These are phyloP conservation scores for Colletotrichum sublineola DNA, from an alignment of 2,329 filamentous ascomycete species.

Conservation along the genomic window DNA sequence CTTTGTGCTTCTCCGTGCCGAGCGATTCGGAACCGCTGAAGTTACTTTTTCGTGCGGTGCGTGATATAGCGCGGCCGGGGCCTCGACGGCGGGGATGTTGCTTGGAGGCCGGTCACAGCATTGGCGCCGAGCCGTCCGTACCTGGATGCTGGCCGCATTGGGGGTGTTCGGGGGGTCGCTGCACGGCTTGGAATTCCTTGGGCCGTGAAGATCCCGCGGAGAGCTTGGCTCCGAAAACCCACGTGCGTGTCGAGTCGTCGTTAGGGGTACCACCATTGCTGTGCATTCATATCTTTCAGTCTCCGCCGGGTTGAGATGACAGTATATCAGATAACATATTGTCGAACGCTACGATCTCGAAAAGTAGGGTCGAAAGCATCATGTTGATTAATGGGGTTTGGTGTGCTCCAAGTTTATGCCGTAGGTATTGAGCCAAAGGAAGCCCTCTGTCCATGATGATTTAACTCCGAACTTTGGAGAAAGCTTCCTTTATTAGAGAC, in stretches of 20 bases:
- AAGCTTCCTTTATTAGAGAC: conserved; percentile 20
- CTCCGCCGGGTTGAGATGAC: conserved; percentile 28
- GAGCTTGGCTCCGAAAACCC: conserved; percentile 17
- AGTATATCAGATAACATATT: background rate
- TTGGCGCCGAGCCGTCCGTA: conserved; percentile 37
- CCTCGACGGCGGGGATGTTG: conserved; percentile 36
- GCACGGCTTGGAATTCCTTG: background rate
- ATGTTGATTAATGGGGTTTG: conserved; percentile 32
- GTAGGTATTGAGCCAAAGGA: background rate
- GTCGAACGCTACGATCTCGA: too few species aligned
- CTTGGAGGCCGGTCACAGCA: conserved; percentile 22
- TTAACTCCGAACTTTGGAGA: conserved; percentile 15
- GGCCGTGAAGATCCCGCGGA: conserved; percentile 11
- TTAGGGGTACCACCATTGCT: background rate
- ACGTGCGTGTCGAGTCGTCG: conserved; percentile 6
- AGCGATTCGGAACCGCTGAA: conserved; percentile 6
- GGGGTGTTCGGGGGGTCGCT: conserved; percentile 1
- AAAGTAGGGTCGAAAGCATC: background rate
- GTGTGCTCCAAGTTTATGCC: background rate
- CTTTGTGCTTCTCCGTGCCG: conserved; percentile 19
- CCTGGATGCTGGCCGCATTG: conserved; percentile 20
- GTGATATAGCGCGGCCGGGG: conserved; percentile 28
- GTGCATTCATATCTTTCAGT: background rate
- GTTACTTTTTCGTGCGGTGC: conserved; percentile 33
- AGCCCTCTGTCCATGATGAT: conserved; percentile 7